A percentile compares a stretch with the other conserved stretches of the same genome.
phyloP scores from a whole-genome alignment of 352 stramenopile genomes.

The Globisporangium recalcitrans region DNA sequence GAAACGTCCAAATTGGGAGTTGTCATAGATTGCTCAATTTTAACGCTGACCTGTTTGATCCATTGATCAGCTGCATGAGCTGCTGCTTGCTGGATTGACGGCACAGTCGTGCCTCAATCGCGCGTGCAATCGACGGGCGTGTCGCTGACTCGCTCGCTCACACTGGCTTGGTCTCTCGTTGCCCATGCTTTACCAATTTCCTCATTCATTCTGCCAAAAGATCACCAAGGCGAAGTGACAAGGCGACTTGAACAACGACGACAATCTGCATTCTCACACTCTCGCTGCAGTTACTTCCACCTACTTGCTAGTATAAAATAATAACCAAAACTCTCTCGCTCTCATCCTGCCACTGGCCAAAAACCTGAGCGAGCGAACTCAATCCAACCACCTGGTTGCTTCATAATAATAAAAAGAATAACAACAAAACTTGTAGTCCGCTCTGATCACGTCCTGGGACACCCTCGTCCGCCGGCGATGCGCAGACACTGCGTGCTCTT shows the following conservation, averaged over 20 bases:
- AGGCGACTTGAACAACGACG: no score
- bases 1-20: no score
- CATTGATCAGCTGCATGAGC: no score
- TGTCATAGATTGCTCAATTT: no score
- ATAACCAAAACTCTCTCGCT: not conserved
- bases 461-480: constrained; percentile 44
- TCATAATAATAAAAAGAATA: not conserved
- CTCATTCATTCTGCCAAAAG: not conserved
- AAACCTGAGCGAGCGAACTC: no score
- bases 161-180: not conserved
- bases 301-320: no score
- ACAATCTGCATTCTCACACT: not conserved
- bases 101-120: not conserved
- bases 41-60: no score
- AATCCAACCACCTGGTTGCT: not conserved
- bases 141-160: not conserved
- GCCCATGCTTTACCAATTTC: not conserved
- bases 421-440: not conserved
- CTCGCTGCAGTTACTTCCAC: no score
- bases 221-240: no score
- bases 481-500: constrained; percentile 38
- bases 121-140: not conserved
- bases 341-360: no score
- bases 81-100: not conserved
- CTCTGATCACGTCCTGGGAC: constrained; percentile 6